Evolutionary conservation across 2,329 filamentous ascomycete species (phyloP), one percentile per base, ranked within the genome.

Genomic region (Alternaria hordeiaustralica): DNA sequence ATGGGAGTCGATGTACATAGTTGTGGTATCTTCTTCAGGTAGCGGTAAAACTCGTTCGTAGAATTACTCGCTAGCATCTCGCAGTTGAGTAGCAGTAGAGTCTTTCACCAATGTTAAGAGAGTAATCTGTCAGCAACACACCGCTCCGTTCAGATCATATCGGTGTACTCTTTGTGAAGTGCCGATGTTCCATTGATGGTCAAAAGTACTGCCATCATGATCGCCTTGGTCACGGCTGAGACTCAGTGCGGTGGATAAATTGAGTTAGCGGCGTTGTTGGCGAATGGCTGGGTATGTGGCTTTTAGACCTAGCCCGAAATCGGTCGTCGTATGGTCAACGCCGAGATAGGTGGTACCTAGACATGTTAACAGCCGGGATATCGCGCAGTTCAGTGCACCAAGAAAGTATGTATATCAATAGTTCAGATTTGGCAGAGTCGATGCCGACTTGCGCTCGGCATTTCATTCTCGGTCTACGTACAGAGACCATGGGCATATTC

Each of bases 401-500:
- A 51, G 28, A 11, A 28, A 36, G 15, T 30, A 23, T 51, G 4
- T 13, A 12, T 18, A 23, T 26, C 0, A 51, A 3, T 21, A 23
- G 9, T 44, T 46, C 12, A 33, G 13, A 41, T 53, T 68, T 65
- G 56, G 53, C 62, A 65, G 71, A 74, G 71, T 74, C 71, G 46
- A 68, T 68, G 71, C 71, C 57, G 50, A 55, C 55, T 25, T n/a
- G 30, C 21, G 58, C 44, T 62, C 64, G 61, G 64, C 70, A 73
- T 65, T 71, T 74, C 71, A 74, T 74, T 71, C 70, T 71, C 70
- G 46, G 58, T 70, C 69, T 71, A 72, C 65, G 65, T 63, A 65
- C 61, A 67, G 67, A 65, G 56, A 53, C 21, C 45, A 50, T 43
- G n/a, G 58, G 58, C 44, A 30, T 72, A 60, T 72, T 66, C 58